phyloP scores from a whole-genome alignment of 768 basidiomycete species.

The Boletus tomentosulus region DNA sequence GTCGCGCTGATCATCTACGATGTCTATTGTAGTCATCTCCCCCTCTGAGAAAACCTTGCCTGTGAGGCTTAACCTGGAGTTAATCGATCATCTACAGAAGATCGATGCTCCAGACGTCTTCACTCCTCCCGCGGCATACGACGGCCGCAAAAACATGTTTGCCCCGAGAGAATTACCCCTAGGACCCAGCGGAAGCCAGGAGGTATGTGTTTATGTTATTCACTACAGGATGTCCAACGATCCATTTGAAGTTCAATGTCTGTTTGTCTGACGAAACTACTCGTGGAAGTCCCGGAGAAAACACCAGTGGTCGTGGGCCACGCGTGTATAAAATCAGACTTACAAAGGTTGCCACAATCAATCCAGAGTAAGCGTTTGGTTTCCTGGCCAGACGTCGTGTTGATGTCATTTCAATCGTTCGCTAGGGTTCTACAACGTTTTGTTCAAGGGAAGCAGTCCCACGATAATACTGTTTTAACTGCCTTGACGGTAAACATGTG shows the following conservation, averaged over 20 bases:
- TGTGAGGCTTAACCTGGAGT: conserved; percentile 61
- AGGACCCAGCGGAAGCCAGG: conserved; percentile 44
- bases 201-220: conserved; percentile 35
- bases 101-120: conserved; percentile 59
- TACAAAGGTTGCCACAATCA: conserved; percentile 54
- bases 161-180: conserved; percentile 59
- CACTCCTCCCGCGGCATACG: conserved; percentile 70
- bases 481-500: conserved; percentile 51
- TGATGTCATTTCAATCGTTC: conserved; percentile 1
- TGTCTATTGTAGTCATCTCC: conserved; percentile 45
- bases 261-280: conserved; percentile 40
- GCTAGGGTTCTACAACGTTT: conserved; percentile 60
- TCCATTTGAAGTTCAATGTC: conserved; percentile 54
- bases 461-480: conserved; percentile 65
- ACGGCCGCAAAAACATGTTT: conserved; percentile 77
- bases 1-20: conserved; percentile 11
- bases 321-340: conserved; percentile 66
- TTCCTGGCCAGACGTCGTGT: conserved; percentile 20
- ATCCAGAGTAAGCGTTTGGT: conserved; percentile 42
- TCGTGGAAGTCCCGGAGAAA: conserved; percentile 31
- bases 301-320: conserved; percentile 39
- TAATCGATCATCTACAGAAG: conserved; percentile 62
- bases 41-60: conserved; percentile 70
- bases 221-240: background rate
- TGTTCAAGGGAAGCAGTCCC: conserved; percentile 58